Conservation (phyloP, 2,329 filamentous ascomycete genomes). For the Colletotrichum destructivum region DNA sequence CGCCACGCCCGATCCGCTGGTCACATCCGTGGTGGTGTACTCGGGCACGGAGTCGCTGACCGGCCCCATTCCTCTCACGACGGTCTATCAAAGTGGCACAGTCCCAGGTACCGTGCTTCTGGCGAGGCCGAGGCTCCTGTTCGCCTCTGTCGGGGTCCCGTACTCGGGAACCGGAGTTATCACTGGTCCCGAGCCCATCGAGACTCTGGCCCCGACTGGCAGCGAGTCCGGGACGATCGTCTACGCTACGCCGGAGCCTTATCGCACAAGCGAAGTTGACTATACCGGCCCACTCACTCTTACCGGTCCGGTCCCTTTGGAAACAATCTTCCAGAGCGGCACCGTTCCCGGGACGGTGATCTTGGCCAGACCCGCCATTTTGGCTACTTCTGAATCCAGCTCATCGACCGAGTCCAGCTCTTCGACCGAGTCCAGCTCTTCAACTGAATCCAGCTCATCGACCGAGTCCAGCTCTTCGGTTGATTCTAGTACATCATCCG, state of each 20-base stretch:
- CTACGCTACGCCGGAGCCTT: slow-evolving; percentile 23
- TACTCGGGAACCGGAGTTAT: slow-evolving; percentile 19
- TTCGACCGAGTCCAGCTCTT: not conserved
- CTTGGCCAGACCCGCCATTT: slow-evolving; percentile 16
- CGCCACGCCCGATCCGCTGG: slow-evolving; percentile 2
- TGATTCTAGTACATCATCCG: too few relatives aligned
- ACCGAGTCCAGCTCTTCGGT: not conserved
- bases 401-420: not conserved
- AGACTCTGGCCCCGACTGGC: not conserved
- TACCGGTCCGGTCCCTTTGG: not conserved
- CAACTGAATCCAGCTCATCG: not conserved
- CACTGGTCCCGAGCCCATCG: slow-evolving; percentile 13
- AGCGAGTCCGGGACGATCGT: slow-evolving; percentile 32
- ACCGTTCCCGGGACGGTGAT: slow-evolving; percentile 28
- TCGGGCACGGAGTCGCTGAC: not conserved
- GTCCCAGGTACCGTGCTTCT: slow-evolving; percentile 29
- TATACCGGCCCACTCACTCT: slow-evolving; percentile 16
- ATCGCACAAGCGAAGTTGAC: slow-evolving; percentile 26
- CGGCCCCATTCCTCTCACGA: slow-evolving; percentile 8
- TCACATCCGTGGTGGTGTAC: slow-evolving; percentile 13
- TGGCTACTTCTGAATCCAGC: slow-evolving; percentile 16
- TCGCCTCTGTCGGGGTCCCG: not conserved
- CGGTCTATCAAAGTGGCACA: slow-evolving; percentile 22
- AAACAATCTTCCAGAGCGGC: slow-evolving; percentile 11
- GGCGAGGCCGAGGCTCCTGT: slow-evolving; percentile 5